Percentiles rank a stretch among this genome's conserved stretches.
Evolutionary conservation across 2,329 filamentous ascomycete species (phyloP).

Genomic region (Alternaria gansuensis): DNA sequence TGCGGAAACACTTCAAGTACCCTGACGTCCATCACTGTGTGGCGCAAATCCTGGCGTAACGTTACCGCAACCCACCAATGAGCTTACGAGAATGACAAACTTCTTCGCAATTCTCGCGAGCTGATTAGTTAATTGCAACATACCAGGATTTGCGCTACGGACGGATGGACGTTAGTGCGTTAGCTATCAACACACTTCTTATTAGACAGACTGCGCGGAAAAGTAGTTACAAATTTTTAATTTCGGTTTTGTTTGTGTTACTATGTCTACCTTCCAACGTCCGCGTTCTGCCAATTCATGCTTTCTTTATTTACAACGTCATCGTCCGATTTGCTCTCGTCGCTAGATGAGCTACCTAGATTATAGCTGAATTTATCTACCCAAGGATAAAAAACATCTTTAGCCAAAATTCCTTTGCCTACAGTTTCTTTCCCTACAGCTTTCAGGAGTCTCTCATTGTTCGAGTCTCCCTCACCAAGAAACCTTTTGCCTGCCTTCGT

Average conservation of each 20-base stretch:
- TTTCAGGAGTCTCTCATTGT: not conserved
- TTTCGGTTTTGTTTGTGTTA: too few species aligned
- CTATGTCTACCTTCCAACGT: slow-evolving; percentile 10
- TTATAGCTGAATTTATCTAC: not conserved
- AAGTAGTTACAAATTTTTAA: too few species aligned
- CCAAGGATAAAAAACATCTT: not conserved
- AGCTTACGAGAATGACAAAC: not conserved
- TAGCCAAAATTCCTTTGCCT: not conserved
- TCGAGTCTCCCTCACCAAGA: not conserved
- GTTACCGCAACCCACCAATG: slow-evolving; percentile 2
- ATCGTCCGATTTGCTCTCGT: slow-evolving; percentile 8
- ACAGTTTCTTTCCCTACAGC: not conserved
- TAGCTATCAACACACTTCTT: too few species aligned
- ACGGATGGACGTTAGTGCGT: not conserved
- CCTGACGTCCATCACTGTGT: not conserved
- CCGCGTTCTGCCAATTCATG: slow-evolving; percentile 14
- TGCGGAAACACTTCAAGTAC: slow-evolving; percentile 5
- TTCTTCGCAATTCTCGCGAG: not conserved
- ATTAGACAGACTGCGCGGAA: too few species aligned
- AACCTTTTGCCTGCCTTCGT: not conserved
- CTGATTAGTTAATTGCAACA: not conserved
- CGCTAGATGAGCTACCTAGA: not conserved
- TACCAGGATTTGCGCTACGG: slow-evolving; percentile 4
- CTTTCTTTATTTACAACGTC: slow-evolving; percentile 8
- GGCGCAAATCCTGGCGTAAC: not conserved